Conservation (phyloP, 2,329 filamentous ascomycete genomes). For the Incumbomyces lentus region DNA sequence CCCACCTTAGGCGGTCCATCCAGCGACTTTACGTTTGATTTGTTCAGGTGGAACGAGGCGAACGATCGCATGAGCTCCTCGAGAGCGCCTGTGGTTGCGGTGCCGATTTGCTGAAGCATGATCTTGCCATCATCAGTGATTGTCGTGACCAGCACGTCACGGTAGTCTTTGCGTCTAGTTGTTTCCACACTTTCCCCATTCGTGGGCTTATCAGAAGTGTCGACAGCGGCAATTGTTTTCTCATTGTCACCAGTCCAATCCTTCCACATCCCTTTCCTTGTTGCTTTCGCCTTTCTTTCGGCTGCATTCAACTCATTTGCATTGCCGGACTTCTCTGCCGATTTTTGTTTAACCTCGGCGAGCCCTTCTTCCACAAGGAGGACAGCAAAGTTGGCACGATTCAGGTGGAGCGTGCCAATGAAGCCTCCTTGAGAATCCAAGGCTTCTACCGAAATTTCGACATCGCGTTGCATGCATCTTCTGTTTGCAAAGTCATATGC, state of each 20-base stretch:
- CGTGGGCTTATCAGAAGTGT: constrained; percentile 34
- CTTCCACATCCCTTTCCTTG: constrained; percentile 78
- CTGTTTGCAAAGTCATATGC: constrained; percentile 83
- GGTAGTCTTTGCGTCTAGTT: constrained; percentile 74
- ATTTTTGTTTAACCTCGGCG: constrained; percentile 85
- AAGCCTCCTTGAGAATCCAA: constrained; percentile 96
- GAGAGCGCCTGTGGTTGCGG: constrained; percentile 65
- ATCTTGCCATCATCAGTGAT: constrained; percentile 71
- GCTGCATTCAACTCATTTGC: constrained; percentile 77
- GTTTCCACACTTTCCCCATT: constrained; percentile 45
- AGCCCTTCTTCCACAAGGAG: constrained; percentile 85
- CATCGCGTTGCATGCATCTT: constrained; percentile 85
- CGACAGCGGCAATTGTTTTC: constrained; percentile 40
- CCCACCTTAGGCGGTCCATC: constrained; percentile 74
- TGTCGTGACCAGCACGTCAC: constrained; percentile 85
- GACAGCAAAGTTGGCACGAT: constrained; percentile 93
- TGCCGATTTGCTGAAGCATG: constrained; percentile 84
- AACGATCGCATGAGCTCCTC: constrained; percentile 86
- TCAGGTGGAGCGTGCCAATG: constrained; percentile 87
- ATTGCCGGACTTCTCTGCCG: constrained; percentile 89
- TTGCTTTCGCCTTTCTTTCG: constrained; percentile 82
- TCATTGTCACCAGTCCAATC: constrained; percentile 78
- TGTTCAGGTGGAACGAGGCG: constrained; percentile 78
- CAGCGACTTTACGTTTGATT: constrained; percentile 66
- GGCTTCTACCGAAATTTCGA: constrained; percentile 88